phyloP scores from a whole-genome alignment of 2,329 filamentous ascomycete species.

The Stylonectria norvegica region DNA sequence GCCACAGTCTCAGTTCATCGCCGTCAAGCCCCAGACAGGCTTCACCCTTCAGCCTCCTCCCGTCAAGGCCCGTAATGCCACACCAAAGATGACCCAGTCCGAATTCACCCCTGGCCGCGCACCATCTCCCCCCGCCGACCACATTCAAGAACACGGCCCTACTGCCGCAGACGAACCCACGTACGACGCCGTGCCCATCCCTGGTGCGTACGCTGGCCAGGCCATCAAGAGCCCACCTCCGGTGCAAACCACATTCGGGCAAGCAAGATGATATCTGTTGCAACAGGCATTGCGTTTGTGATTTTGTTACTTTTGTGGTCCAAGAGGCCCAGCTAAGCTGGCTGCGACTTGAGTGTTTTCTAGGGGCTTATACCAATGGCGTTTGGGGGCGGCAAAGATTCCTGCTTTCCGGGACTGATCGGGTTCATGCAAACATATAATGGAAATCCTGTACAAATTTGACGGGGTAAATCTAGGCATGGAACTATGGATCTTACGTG shows the following conservation, averaged over 20 bases:
- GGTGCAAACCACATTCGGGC: conserved; percentile 42
- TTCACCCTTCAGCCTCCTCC: conserved; percentile 89
- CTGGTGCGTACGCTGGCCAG: conserved; percentile 69
- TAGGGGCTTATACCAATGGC: not conserved
- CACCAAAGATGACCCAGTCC: conserved; percentile 63
- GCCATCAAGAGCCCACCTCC: conserved; percentile 51
- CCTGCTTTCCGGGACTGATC: too few species aligned
- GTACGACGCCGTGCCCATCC: conserved; percentile 85
- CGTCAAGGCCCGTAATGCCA: conserved; percentile 70
- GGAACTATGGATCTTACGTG: not conserved
- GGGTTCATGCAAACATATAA: not conserved
- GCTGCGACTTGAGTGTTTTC: not conserved
- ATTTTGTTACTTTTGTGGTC: conserved; percentile 10
- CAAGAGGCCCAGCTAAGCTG: conserved; percentile 1
- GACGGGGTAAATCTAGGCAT: not conserved
- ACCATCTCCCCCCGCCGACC: conserved; percentile 37
- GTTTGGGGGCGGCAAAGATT: not conserved
- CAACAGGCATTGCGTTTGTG: not conserved
- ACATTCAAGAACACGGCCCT: conserved; percentile 60
- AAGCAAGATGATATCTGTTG: too few species aligned
- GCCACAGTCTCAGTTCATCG: conserved; percentile 60
- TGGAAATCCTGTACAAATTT: not conserved
- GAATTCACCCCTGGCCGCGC: conserved; percentile 56
- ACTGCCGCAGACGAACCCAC: conserved; percentile 76
- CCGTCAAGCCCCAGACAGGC: conserved; percentile 47